Conservation (phyloP, 768 basidiomycete species). For the Lentinula raphanica region DNA sequence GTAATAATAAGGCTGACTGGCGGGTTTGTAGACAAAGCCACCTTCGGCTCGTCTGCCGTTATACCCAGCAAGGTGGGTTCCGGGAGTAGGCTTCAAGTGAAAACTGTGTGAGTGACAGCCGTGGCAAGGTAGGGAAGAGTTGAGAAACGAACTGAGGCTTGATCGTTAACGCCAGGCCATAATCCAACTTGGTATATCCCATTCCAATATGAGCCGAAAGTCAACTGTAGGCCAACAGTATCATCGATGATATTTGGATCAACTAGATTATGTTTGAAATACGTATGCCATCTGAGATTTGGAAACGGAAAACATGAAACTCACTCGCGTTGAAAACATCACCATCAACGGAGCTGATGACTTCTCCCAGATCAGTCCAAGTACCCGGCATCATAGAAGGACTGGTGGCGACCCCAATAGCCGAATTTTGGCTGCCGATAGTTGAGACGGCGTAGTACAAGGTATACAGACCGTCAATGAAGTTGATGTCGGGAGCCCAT, state of each 20-base stretch:
- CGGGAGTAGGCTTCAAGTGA: slow-evolving; percentile 5
- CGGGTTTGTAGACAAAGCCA: slow-evolving; percentile 11
- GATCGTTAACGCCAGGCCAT: slow-evolving; percentile 10
- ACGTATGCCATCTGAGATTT: neutral
- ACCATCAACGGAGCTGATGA: neutral
- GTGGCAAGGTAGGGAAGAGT: neutral
- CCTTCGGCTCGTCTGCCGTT: slow-evolving; percentile 9
- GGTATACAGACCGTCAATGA: neutral
- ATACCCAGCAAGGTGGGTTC: slow-evolving; percentile 11
- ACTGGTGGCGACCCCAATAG: slow-evolving; percentile 4
- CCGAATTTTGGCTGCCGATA: neutral
- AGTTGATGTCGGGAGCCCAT: slow-evolving; percentile 4
- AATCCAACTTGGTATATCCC: slow-evolving; percentile 3
- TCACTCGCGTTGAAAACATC: slow-evolving; percentile 4
- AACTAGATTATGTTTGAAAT: neutral
- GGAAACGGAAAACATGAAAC: neutral
- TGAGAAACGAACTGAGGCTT: slow-evolving; percentile 8
- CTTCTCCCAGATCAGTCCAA: slow-evolving; percentile 6
- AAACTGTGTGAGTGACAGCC: neutral
- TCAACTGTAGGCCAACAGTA: neutral
- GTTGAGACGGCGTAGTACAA: slow-evolving; percentile 3
- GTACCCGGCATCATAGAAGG: slow-evolving; percentile 2
- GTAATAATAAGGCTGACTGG: slow-evolving; percentile 8
- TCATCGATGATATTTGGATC: slow-evolving; percentile 5
- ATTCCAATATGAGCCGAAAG: slow-evolving; percentile 3